Base-by-base conservation (phyloP, 192 early-diverging fungal species). In the Podochytrium sp. region DNA sequence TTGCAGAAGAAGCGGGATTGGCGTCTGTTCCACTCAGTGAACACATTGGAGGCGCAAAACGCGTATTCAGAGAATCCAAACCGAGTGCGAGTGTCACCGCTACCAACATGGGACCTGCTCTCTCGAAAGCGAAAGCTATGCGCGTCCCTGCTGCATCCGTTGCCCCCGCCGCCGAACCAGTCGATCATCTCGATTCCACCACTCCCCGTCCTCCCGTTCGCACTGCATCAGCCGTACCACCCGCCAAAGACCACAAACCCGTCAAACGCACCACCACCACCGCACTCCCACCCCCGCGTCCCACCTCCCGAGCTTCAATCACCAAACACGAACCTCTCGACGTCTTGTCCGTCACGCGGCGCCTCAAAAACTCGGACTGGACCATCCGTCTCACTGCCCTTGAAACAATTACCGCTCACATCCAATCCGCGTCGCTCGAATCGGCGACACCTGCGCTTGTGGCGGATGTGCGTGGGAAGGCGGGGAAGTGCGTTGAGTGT, bases 331-430 rank as follows among this genome's bases (percentile, higher is more conserved):
- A 61, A 35, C 5, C 37, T 12, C 37, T 61, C 6, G 59, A 61
- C 34, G 7, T 61, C 6, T 5, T 34, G 10, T 34, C 27, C 7
- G 0, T 35, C 5, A 18, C 33, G 6, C 27, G 37, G 30, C 59
- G 59, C 5, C 69, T 63, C 38, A 62, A 43, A 63, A 72, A 43
- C 42, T 41, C 35, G n/a, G 77, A 78, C 37, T 78, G 77, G 77
- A 29, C 71, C 1, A 35, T 59, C 25, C 71, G 77, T 18, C 30
- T 61, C 18, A 55, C 71, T 6, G 72, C 56, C 1, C 35, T 66
- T 1, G 77, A 78, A 55, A 37, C 43, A 20, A 18, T 74, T 12
- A 37, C 34, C 27, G 27, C 10, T 30, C 61, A 68, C 57, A 62
- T 74, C 5, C 12, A 23, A 1, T 2, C 29, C 4, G 40, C 57